Evolutionary conservation across 768 basidiomycete genomes (phyloP).

Genomic region (Trametes villosa): DNA sequence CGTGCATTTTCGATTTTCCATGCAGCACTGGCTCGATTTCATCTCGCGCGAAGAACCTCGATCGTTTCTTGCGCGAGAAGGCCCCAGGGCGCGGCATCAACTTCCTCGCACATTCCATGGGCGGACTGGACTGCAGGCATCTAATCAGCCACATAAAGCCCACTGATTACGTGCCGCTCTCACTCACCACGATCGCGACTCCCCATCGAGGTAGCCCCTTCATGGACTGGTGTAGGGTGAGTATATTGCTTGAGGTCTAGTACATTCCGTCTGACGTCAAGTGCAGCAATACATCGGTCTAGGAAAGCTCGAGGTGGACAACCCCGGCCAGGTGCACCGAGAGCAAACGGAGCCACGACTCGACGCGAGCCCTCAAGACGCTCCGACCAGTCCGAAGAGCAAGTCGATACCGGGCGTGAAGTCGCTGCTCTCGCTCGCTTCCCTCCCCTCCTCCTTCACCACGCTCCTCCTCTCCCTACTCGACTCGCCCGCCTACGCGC

Average conservation of each 20-base stretch:
- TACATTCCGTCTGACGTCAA: not conserved
- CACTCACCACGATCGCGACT: conserved; percentile 87
- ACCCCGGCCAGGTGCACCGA: not conserved
- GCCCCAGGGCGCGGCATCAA: conserved; percentile 84
- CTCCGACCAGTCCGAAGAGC: conserved; percentile 8
- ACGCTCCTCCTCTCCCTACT: conserved; percentile 85
- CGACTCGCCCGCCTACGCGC: conserved; percentile 96
- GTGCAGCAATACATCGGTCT: conserved; percentile 88
- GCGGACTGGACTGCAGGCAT: conserved; percentile 93
- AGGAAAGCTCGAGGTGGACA: conserved; percentile 45
- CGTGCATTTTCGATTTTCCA: not conserved
- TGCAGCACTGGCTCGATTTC: conserved; percentile 86
- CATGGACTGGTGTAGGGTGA: conserved; percentile 97
- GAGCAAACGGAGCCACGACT: not conserved
- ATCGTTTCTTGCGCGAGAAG: conserved; percentile 68
- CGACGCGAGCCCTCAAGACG: conserved; percentile 2
- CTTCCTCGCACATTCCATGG: conserved; percentile 97
- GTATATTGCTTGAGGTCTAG: conserved; percentile 32
- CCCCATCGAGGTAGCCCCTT: conserved; percentile 97
- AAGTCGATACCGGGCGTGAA: conserved; percentile 37
- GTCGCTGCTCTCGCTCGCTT: conserved; percentile 53
- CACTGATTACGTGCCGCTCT: conserved; percentile 80
- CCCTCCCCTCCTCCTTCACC: conserved; percentile 82
- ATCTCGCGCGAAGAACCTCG: conserved; percentile 75
- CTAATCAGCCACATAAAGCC: conserved; percentile 88